Evolutionary conservation across 2,329 filamentous ascomycete species (phyloP), one percentile per base, ranked within the genome.

Genomic region (Phoma sp.): DNA sequence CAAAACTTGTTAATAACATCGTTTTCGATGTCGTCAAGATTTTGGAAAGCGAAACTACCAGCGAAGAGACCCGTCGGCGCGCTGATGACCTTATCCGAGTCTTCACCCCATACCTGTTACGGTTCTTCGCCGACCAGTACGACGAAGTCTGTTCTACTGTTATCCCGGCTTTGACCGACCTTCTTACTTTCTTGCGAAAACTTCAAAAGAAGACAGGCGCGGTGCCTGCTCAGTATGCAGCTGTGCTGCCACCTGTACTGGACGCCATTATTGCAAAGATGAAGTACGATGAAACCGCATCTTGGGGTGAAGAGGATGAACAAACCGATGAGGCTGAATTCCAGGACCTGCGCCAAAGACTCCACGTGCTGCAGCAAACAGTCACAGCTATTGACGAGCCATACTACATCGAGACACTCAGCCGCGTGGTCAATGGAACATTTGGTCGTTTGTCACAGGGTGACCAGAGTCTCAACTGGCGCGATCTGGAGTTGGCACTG

Each of bases 281-380:
- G 92, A 89, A 93, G 70, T 98, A 96, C 70, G 95, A 99, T 67
- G 93, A 97, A 71, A 97, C 93, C 5, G 89, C 90, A 1, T 89
- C 85, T 18, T 98, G 93, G 93, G 93, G 93, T 33, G 88, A 93
- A 53, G 93, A 97, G 70, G 92, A 96, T 65, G 93, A 96, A 65
- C 89, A 96, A 74, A 96, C 92, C 2, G 95, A 98, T 66, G 95
- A 99, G 77, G 95, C 93, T 24, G 95, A 99, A 72, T 99, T 99
- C 66, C 90, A 96, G 70, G 95, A 99, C 65, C 82, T 99, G 48
- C 87, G 96, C 55, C 96, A 96, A 74, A 86, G 91, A 64, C 80
- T 99, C 42, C 91, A 96, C 73, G 88, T 92, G 36, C 80, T 99
- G 37, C 95, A 99, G 73, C 96, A 97, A 79, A 92, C 90, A 36